A percentile compares a stretch with the other conserved stretches of the same genome.
Conservation (phyloP, 371 early-diverging fungal species). For the Mucor mucedo region DNA sequence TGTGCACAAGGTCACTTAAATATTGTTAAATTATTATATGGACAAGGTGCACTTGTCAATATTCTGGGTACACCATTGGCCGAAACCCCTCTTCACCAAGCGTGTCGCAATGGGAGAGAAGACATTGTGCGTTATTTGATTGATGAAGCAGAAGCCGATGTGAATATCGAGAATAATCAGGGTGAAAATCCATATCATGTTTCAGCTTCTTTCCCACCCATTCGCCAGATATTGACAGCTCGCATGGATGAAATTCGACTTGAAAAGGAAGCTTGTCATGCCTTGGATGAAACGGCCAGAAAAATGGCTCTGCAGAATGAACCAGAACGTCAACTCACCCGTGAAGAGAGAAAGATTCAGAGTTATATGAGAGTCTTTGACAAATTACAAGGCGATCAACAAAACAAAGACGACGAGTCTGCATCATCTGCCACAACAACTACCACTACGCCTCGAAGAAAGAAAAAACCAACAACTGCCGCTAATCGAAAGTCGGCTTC, state of each 20-base stretch:
- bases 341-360: constrained; percentile 77
- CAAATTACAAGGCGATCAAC: constrained; percentile 17
- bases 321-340: constrained; percentile 45
- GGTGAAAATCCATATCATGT: constrained; percentile 65
- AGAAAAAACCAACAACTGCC: constrained; percentile 38
- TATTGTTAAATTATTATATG: constrained; percentile 69
- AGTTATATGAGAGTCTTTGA: constrained; percentile 49
- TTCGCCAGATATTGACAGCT: constrained; percentile 45
- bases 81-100: constrained; percentile 83
- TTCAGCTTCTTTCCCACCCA: constrained; percentile 38
- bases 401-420: not conserved
- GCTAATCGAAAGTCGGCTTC: constrained; percentile 54
- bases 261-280: constrained; percentile 37
- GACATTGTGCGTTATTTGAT: constrained; percentile 66
- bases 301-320: constrained; percentile 37
- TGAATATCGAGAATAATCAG: constrained; percentile 53
- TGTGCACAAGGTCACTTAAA: constrained; percentile 65
- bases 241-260: constrained; percentile 51
- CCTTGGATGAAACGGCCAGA: constrained; percentile 41
- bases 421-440: not conserved
- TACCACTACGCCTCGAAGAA: not conserved
- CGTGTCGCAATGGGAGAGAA: constrained; percentile 62
- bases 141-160: constrained; percentile 68
- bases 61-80: constrained; percentile 44
- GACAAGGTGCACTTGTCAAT: constrained; percentile 74